phyloP scores from a whole-genome alignment of 2,329 filamentous ascomycete species.

The Cladosporium sp. region DNA sequence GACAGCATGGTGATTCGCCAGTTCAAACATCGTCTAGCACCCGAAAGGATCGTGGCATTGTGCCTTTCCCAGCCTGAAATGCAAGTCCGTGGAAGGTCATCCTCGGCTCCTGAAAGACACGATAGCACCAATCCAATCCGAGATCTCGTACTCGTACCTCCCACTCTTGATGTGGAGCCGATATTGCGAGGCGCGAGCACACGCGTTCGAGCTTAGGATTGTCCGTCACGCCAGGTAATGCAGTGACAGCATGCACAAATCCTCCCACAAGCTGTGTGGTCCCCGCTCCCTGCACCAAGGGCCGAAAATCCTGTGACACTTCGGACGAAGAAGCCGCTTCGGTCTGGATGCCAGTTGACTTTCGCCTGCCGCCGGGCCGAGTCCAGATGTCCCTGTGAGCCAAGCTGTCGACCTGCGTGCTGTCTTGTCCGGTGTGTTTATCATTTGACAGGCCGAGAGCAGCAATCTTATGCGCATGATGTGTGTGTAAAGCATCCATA shows the following conservation, averaged over 20 bases:
- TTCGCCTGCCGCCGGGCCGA: neutral
- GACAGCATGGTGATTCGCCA: neutral
- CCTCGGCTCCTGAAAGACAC: neutral
- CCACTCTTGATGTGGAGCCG: neutral
- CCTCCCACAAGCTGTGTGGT: neutral
- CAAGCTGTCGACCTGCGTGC: neutral
- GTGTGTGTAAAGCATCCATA: neutral
- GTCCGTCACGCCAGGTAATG: neutral
- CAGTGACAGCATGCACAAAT: neutral
- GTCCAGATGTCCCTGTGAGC: neutral
- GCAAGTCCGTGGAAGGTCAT: neutral
- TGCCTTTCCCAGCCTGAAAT: neutral
- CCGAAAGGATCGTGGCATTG: neutral
- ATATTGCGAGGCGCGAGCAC: neutral
- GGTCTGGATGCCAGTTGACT: neutral
- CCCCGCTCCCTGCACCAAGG: neutral
- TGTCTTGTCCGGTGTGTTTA: neutral
- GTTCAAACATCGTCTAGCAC: neutral
- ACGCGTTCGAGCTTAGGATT: neutral
- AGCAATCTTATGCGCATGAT: neutral
- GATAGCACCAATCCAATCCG: neutral
- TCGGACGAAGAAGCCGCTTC: constrained; percentile 2
- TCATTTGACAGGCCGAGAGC: neutral
- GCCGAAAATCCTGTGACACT: neutral
- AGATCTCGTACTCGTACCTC: neutral